Evolutionary conservation across 2,329 filamentous ascomycete species (phyloP), one percentile per base, ranked within the genome.

Genomic region (Xylaria sp.): DNA sequence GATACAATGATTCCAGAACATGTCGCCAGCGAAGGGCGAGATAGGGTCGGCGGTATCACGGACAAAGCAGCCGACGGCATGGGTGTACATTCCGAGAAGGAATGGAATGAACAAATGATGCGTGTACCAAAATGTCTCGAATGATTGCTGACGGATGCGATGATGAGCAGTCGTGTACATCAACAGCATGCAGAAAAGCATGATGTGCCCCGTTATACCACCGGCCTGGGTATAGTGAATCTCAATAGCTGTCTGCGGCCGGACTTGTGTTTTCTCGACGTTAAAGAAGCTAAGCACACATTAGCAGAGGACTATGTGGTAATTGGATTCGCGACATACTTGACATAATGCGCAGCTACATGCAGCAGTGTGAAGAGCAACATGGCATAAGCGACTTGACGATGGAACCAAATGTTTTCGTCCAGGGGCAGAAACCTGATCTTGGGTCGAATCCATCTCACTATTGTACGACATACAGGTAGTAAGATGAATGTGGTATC

Each of bases 51-150:
- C 80, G 1, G 90, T 91, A 78, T 98, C 94, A 74, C 96, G 92
- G 48, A 99, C 96, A 83, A 99, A 99, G 82, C 96, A 99, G 68
- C 94, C 94, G 8, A 93, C 93, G 1, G 96, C 95, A 81, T 99
- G 96, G 13, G 95, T 98, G 82, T 98, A 99, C 74, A 99, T 90
- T 55, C 89, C 95, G 54, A 99, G 86, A 77, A 98, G 83, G 81
- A 99, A 99, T 1, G 96, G 95, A 69, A 99, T 92, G 78, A 98
- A 98, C n/a, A 99, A 88, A 77, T 99, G 96, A 82, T 99, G 96
- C 0, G 94, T 97, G 82, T 99, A 99, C 96, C 96, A 99, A 80
- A 99, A 99, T 0, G 95, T 97, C 83, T 99, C 96, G 78, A 94
- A 99, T 0, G 94, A 97, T 79, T 99, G 96, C 79, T 98, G 95